Evolutionary conservation across 108 stramenopile genomes (phyloP), one percentile per base, ranked within the genome.

Genomic region (Skeletonema tropicum): DNA sequence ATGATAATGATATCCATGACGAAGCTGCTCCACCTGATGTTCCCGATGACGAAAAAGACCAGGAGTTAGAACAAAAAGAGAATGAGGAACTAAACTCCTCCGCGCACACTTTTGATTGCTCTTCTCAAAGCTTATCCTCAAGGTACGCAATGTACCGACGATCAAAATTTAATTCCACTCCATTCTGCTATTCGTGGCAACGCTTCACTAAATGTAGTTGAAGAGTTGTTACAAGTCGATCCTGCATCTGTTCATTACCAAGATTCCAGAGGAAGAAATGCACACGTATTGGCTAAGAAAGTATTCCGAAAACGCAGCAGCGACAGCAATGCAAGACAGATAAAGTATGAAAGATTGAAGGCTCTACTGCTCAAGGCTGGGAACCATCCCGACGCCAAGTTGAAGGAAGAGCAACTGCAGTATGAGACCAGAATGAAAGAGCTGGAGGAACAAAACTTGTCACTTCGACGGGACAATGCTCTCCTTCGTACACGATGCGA

Each of bases 151-250:
- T 79, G 60, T 26, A 35, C 23, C 19, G 79, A 79, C 57, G 79
- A 79, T 79, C 71, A 73, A 35, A 60, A 66, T 52, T 60, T 79
- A 61, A 79, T 73, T 32, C 79, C 79, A 26, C 79, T 79, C 15
- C 79, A 79, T 57, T 45, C 66, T 19, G 64, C 66, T 25, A 79
- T 79, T 19, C 79, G 79, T 25, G 65, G 79, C 15, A 65, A 79
- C 41, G 52, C 71, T 17, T 73, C 79, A 21, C 30, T 68, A 2
- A 2, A 29, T 17, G 30, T 79, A 11, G 64, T 79, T 21, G 6
- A 68, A 48, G 59, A 66, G 12, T 49, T 79, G 3, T 41, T 73
- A 12, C 52, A 79, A 21, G 72, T 31, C 1, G 58, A 73, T 46
- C 72, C 71, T 38, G 32, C 64, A 21, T 73, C 71, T 29, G 65